These are phyloP conservation scores for Colletotrichum gigasporum DNA, from an alignment of 2,329 filamentous ascomycete species.

Conservation along the genomic window DNA sequence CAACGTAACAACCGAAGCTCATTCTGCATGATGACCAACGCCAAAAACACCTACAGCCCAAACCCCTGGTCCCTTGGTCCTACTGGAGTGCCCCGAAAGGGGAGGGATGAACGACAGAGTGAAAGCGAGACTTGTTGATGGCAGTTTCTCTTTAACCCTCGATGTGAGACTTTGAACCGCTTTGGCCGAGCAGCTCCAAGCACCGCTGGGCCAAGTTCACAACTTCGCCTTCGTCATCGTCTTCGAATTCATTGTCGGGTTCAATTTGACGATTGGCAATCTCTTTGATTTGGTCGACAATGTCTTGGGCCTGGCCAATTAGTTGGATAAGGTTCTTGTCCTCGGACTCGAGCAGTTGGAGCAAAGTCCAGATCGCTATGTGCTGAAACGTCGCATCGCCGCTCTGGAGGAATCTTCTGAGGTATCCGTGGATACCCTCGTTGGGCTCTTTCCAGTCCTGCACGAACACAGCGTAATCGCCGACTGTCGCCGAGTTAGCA, in stretches of 20 bases:
- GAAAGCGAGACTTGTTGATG: neutral
- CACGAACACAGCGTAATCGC: slow-evolving; percentile 95
- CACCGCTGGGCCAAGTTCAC: slow-evolving; percentile 91
- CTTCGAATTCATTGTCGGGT: slow-evolving; percentile 84
- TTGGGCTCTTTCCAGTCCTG: slow-evolving; percentile 93
- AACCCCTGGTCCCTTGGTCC: slow-evolving; percentile 22
- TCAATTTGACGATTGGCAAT: slow-evolving; percentile 92
- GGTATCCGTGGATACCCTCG: slow-evolving; percentile 94
- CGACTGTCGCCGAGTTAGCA: slow-evolving; percentile 66
- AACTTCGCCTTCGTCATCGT: slow-evolving; percentile 93
- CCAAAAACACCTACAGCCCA: slow-evolving; percentile 28
- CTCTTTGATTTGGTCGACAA: slow-evolving; percentile 89
- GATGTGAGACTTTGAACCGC: slow-evolving; percentile 80
- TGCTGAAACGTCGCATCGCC: slow-evolving; percentile 98
- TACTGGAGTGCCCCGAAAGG: slow-evolving; percentile 17
- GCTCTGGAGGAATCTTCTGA: slow-evolving; percentile 90
- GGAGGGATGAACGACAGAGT: slow-evolving; percentile 18
- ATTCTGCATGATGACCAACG: slow-evolving; percentile 33
- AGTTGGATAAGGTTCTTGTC: slow-evolving; percentile 88
- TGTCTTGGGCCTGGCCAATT: slow-evolving; percentile 89
- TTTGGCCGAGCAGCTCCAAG: slow-evolving; percentile 84
- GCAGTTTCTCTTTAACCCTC: slow-evolving; percentile 67
- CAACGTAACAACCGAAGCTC: slow-evolving; percentile 30
- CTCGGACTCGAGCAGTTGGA: slow-evolving; percentile 95
- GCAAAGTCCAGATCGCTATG: slow-evolving; percentile 97